Evolutionary conservation across 2,329 filamentous ascomycete genomes (phyloP), one percentile per base, ranked within the genome.

Genomic region (Aspergillus sp.): DNA sequence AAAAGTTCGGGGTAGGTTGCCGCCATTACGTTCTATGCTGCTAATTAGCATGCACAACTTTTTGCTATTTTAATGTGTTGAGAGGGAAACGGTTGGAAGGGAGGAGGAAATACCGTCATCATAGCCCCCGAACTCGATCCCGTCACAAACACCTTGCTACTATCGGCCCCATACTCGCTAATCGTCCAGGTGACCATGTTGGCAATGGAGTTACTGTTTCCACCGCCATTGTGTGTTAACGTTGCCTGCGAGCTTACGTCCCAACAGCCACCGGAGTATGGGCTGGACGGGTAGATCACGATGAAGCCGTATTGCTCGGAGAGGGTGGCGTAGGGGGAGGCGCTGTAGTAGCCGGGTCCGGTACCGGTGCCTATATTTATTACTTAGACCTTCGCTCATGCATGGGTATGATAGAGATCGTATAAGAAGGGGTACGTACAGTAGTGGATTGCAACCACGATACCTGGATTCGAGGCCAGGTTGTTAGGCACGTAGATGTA

Each of bases 401-500:
- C 17, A 19, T 19, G 17, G 17, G 17, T 19, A 19, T 19, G 17
- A 19, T 19, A 19, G 17, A 19, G 17, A 19, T 19, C 17, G 17
- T 19, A 19, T 19, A 19, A 19, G 17, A 19, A 19, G 17, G 8
- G 25, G 19, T 4, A 50, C 58, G 3, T 78, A 73, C 86, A 88
- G 78, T 82, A 86, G 75, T 86, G 82, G 38, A 82, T 80, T 61
- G 82, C 84, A 36, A 86, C 82, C 11, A 86, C 75, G 52, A 87
- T 76, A 2, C 81, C 80, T 0, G 84, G 83, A 5, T 71, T 78
- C 1, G 76, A 54, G 2, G 78, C 75, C 25, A 82, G 76, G 60
- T 77, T 77, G 27, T 75, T 74, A 2, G 79, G 79, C 15, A 81
- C 79, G 58, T 82, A 82, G 59, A 86, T 82, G 75, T 81, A 84